These are phyloP conservation scores for Taxillus chinensis DNA, from an alignment of 164 flowering plant species.

Conservation along the genomic window DNA sequence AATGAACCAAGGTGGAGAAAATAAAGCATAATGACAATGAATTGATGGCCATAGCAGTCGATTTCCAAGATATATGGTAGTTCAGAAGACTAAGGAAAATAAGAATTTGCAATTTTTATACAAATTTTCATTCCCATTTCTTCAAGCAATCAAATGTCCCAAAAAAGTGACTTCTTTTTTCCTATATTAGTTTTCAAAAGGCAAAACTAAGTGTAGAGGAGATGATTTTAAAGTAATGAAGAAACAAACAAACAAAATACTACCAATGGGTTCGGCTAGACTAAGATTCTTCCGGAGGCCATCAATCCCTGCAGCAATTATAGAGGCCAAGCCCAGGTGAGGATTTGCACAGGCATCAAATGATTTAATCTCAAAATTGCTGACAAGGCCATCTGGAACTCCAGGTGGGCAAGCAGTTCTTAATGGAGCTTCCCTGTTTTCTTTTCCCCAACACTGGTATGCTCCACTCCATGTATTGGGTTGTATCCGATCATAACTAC, in stretches of 20 bases:
- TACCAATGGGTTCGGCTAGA: slow-evolving; percentile 85
- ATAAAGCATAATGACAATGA: no score
- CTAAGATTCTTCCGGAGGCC: slow-evolving; percentile 63
- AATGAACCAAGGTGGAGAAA: no score
- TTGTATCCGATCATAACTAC: slow-evolving; percentile 89
- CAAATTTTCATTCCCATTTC: no score
- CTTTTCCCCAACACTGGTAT: slow-evolving; percentile 91
- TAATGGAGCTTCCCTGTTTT: slow-evolving; percentile 87
- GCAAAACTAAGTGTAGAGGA: no score
- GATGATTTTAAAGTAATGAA: no score
- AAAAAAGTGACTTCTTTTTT: no score
- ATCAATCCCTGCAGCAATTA: slow-evolving; percentile 88
- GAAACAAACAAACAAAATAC: slow-evolving; percentile 1
- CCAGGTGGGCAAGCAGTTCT: slow-evolving; percentile 96
- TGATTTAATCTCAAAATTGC: slow-evolving; percentile 92
- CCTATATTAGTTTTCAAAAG: no score
- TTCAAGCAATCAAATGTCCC: no score
- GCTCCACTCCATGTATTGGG: slow-evolving; percentile 99
- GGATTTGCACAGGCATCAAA: slow-evolving; percentile 99
- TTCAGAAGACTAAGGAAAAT: no score
- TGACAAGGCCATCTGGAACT: slow-evolving; percentile 58
- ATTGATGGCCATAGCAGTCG: no score
- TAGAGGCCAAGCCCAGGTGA: slow-evolving; percentile 76
- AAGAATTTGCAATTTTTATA: no score
- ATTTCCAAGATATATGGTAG: no score